These are phyloP conservation scores for Leishmania turanica DNA, from an alignment of 208 protist genomes.

Conservation along the genomic window DNA sequence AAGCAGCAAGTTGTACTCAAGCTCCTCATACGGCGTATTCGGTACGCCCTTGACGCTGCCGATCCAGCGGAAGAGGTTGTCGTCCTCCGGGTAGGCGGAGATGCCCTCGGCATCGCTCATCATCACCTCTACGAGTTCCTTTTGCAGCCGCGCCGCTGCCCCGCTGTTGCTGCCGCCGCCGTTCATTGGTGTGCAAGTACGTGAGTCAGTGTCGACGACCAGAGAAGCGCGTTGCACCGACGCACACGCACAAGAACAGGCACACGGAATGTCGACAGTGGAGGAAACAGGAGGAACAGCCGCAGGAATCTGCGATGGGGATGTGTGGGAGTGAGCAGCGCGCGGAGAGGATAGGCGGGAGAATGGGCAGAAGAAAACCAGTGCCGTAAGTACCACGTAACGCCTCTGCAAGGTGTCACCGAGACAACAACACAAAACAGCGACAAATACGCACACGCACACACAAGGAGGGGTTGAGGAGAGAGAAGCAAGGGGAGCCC, in stretches of 20 bases:
- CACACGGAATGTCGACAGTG: neutral
- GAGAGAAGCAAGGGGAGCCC: neutral
- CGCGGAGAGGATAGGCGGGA: neutral
- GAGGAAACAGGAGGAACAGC: neutral
- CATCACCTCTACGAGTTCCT: slow-evolving; percentile 96
- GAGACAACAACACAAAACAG: neutral
- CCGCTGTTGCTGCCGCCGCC: slow-evolving; percentile 34
- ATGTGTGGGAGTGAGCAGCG: neutral
- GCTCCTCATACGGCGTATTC: slow-evolving; percentile 92
- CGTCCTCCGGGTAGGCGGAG: slow-evolving; percentile 94
- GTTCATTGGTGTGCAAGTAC: slow-evolving; percentile 14
- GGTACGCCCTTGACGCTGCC: slow-evolving; percentile 85
- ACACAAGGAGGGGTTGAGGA: neutral
- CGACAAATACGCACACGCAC: neutral
- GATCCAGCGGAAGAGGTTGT: slow-evolving; percentile 95
- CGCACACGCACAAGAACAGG: neutral
- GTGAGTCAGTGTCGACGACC: neutral
- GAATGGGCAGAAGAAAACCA: neutral
- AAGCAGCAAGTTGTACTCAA: slow-evolving; percentile 92
- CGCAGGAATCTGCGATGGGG: neutral
- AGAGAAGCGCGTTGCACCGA: neutral
- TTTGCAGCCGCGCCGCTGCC: slow-evolving; percentile 87
- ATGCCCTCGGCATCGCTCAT: slow-evolving; percentile 86
- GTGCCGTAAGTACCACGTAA: neutral
- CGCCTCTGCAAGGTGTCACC: neutral